Evolutionary conservation across 2,329 filamentous ascomycete species (phyloP).

Genomic region (Aspergillus sp.): DNA sequence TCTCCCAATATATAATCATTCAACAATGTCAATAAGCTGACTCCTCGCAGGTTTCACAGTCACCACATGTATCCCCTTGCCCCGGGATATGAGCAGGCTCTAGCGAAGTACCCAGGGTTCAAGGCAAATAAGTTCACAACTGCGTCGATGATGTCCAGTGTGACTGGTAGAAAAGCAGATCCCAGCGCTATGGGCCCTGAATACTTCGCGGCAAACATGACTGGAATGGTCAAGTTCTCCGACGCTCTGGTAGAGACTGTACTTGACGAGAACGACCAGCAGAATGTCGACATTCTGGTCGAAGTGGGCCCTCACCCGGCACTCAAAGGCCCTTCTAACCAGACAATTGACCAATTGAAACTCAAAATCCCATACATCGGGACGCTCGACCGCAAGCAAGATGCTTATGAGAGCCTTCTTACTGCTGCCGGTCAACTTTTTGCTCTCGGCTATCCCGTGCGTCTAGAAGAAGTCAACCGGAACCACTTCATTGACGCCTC

Average conservation of each 20-base stretch:
- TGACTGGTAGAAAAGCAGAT: not conserved
- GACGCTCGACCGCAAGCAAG: not conserved
- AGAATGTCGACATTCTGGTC: constrained; percentile 3
- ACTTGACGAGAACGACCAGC: not conserved
- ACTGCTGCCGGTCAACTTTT: constrained; percentile 1
- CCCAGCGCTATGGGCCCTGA: not conserved
- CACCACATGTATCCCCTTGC: constrained; percentile 24
- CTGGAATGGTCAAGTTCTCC: constrained; percentile 6
- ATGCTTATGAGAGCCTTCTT: constrained; percentile 1
- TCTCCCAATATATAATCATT: not conserved
- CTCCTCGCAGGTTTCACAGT: constrained; percentile 22
- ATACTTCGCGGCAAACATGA: constrained; percentile 13
- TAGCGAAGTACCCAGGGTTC: not conserved
- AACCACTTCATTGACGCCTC: not conserved
- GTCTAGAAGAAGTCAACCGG: not conserved
- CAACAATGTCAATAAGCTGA: not conserved
- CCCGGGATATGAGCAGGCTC: constrained; percentile 18
- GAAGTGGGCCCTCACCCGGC: constrained; percentile 20
- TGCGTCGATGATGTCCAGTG: constrained; percentile 10
- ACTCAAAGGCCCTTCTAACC: constrained; percentile 18
- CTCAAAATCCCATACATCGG: constrained; percentile 1
- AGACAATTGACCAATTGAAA: constrained; percentile 1
- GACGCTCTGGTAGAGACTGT: constrained; percentile 2
- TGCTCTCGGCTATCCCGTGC: not conserved
- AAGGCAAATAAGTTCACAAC: not conserved